Base-by-base conservation (phyloP, 73 alveolate species). In the Paramecium pentaurelia region DNA sequence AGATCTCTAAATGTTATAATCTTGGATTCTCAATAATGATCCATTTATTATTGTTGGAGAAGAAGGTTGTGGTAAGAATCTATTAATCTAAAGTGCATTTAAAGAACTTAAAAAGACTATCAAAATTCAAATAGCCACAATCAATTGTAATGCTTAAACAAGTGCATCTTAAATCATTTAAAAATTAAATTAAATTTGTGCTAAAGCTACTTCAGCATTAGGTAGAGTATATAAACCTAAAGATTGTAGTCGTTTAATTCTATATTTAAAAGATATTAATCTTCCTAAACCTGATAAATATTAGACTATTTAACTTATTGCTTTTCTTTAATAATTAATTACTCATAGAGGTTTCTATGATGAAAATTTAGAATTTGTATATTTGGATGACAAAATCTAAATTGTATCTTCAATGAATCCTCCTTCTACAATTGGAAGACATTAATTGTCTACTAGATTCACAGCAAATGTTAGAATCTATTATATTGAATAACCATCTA, bases 201-300 rank as follows among this genome's bases (percentile, higher is more conserved):
- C 99, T 27, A 95, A 97, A 49, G 95, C 97, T 88, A 95, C 99
- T 27, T 96, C 93, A 44, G 95, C 99, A 14, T 93, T 93, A 22
- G 99, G 98, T 54, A 97, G 98, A 96, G 99, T 94, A 22, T 96
- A 85, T 88, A 95, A 99, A 32, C 99, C 99, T 4, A 97, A 97
- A 77, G 99, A 99, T 27, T 94, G 99, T 27, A 93, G 97, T 30
- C 95, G 99, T 58, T 95, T 99, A 71, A 97, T 99, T 22, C 83
- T 99, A 71, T 99, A 98, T 92, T 92, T 99, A 95, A 99, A 99
- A 93, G 99, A 99, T 89, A 98, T 99, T 95, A 99, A 99, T 93
- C 94, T 99, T 86, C 99, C 99, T 58, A 98, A 98, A 68, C 99
- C 99, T 18, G 99, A 99, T 95, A 98, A 97, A 93, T 99, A 99